A percentile compares a stretch with the other conserved stretches of the same genome.
Conservation (phyloP, 2,329 filamentous ascomycete genomes). For the Tolypocladium endophyticum region DNA sequence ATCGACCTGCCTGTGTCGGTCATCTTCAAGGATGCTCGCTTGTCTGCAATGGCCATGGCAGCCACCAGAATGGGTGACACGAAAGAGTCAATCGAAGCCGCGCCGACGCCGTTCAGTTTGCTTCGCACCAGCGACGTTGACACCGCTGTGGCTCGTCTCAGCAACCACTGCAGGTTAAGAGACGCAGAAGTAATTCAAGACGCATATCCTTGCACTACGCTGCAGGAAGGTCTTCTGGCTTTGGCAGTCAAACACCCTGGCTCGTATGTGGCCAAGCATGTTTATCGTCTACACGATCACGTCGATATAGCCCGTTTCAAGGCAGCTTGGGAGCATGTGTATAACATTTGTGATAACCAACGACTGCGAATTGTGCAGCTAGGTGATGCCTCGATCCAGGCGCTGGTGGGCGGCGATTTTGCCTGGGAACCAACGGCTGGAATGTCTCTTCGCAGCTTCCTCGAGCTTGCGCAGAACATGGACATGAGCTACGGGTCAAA, state of each 20-base stretch:
- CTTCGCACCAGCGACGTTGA: background rate
- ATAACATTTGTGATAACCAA: constrained; percentile 4
- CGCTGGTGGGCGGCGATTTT: background rate
- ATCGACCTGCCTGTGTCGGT: constrained; percentile 10
- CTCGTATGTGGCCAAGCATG: constrained; percentile 22
- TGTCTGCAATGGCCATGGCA: background rate
- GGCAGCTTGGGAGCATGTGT: constrained; percentile 13
- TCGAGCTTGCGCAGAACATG: background rate
- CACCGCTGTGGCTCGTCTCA: background rate
- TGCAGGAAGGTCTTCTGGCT: constrained; percentile 27
- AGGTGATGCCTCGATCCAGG: constrained; percentile 3
- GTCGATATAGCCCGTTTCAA: constrained; percentile 14
- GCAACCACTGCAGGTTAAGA: background rate
- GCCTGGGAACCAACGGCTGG: background rate
- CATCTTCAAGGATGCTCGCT: constrained; percentile 3
- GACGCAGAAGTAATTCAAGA: constrained; percentile 12
- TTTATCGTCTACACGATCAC: constrained; percentile 9
- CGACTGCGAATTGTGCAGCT: constrained; percentile 6
- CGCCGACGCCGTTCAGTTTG: background rate
- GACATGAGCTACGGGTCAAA: background rate
- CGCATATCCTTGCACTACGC: constrained; percentile 24
- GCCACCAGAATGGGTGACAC: constrained; percentile 4
- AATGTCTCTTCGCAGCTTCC: background rate
- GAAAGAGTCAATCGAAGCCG: background rate
- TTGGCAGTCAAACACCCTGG: constrained; percentile 18